Percentiles rank a stretch among this genome's conserved stretches.
Conservation (phyloP, 495 filamentous ascomycete species). For the Penicillium desertorum region DNA sequence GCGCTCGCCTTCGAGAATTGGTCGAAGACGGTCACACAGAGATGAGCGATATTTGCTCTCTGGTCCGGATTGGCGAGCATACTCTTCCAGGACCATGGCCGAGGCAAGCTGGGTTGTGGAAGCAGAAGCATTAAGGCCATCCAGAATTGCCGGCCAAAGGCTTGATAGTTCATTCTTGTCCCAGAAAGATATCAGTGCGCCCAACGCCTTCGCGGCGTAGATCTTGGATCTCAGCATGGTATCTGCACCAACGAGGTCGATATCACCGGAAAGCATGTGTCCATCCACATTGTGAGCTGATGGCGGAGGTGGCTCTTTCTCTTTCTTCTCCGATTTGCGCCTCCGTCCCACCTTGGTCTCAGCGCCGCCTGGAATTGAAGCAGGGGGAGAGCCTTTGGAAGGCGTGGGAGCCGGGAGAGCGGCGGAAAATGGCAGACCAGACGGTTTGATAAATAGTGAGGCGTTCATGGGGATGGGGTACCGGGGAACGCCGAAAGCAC, state of each 20-base stretch:
- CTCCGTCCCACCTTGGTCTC: constrained; percentile 61
- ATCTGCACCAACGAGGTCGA: constrained; percentile 89
- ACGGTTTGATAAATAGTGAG: constrained; percentile 86
- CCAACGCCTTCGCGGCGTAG: constrained; percentile 79
- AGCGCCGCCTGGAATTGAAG: constrained; percentile 16
- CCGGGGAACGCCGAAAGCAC: constrained; percentile 86
- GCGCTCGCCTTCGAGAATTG: constrained; percentile 74
- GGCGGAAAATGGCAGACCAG: constrained; percentile 75
- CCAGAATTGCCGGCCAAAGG: constrained; percentile 53
- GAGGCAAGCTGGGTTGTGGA: constrained; percentile 84
- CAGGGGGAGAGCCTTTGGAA: constrained; percentile 60
- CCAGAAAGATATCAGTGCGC: constrained; percentile 50
- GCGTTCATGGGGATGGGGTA: constrained; percentile 89
- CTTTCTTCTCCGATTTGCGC: constrained; percentile 79
- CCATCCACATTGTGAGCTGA: constrained; percentile 92
- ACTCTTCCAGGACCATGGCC: constrained; percentile 86
- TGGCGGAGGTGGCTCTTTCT: constrained; percentile 66
- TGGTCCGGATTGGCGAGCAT: constrained; percentile 52
- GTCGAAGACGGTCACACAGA: constrained; percentile 62
- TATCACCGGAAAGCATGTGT: constrained; percentile 95
- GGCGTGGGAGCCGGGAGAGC: constrained; percentile 45
- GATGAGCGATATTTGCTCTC: constrained; percentile 48
- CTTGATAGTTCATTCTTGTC: constrained; percentile 44
- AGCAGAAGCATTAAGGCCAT: constrained; percentile 64
- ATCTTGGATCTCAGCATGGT: constrained; percentile 85